Percentiles rank a stretch among this genome's conserved stretches.
phyloP scores from a whole-genome alignment of 1,284 basidiomycete species.

The Leccinum pachyderme region DNA sequence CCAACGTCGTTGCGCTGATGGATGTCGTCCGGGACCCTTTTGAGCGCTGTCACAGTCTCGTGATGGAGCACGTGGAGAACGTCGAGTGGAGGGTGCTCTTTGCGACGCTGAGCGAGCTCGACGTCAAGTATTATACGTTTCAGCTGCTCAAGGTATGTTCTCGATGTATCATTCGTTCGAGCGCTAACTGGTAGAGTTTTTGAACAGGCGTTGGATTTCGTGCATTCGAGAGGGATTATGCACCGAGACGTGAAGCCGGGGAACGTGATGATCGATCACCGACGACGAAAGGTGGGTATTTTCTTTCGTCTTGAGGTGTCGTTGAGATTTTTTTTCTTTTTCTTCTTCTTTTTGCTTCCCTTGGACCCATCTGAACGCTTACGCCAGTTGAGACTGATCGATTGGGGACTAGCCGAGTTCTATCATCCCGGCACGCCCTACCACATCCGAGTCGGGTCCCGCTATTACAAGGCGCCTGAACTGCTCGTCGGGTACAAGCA shows the following conservation, averaged over 20 bases:
- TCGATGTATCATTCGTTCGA: background rate
- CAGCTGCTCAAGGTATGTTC: conserved; percentile 72
- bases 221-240: conserved; percentile 88
- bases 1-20: conserved; percentile 79
- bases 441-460: conserved; percentile 86
- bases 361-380: conserved; percentile 4
- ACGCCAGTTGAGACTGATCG: conserved; percentile 73
- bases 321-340: background rate
- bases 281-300: conserved; percentile 62
- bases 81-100: conserved; percentile 84
- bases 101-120: conserved; percentile 71
- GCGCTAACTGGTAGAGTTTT: background rate
- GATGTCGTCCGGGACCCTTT: conserved; percentile 81
- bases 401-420: conserved; percentile 93
- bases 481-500: conserved; percentile 84
- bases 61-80: conserved; percentile 85
- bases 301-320: background rate
- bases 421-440: conserved; percentile 87
- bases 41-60: conserved; percentile 78
- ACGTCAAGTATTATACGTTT: conserved; percentile 83
- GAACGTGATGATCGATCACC: conserved; percentile 90
- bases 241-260: conserved; percentile 91
- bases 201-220: conserved; percentile 77
- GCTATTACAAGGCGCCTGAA: conserved; percentile 90
- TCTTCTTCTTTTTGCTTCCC: background rate